Base-by-base conservation (phyloP, 129 eudicot genomes). In the Flaveria sonorensis region DNA sequence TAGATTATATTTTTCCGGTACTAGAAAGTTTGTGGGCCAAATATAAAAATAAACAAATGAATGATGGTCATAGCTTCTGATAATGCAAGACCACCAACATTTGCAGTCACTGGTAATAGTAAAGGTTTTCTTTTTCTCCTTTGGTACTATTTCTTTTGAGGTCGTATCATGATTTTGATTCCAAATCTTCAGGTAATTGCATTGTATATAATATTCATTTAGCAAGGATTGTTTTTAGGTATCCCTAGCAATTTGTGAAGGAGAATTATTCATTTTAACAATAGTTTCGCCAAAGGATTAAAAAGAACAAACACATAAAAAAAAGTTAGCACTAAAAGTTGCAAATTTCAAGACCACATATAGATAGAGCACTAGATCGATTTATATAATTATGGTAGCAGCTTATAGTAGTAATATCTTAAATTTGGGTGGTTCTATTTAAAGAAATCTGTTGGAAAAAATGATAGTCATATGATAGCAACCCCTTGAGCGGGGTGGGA, bases 21-120 rank as follows among this genome's bases (percentile, higher is more conserved):
- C 40, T 36, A 36, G 7, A 19, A 87, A 82, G 89, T 85, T 70
- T 55, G 81, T 69, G 67, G 85, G 74, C 64, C 77, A 30, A 30
- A 30, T 30, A 30, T 30, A 30, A 30, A 30, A 4, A 3, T 30
- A 30, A 30, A 30, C 36, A 30, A 30, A 30, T 30, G 4, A 30
- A 30, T 3, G 36, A 30, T 30, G 36, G 6, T 30, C 36, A 5
- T 30, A 30, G 36, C 36, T 4, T 30, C 83, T 76, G 87, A 85
- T 72, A 81, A 63, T 24, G 63, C 76, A 74, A 77, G 20, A 52
- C 46, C 56, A 77, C 89, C 57, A 73, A 68, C 64, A 82, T 88
- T 64, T 88, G 92, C 86, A 67, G 61, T 73, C 89, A 85, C 81
- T 85, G 87, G 92, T 88, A 82, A 77, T 77, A 51, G 10, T 67